phyloP scores from a whole-genome alignment of 2,329 filamentous ascomycete genomes.

The Drechmeria coniospora region DNA sequence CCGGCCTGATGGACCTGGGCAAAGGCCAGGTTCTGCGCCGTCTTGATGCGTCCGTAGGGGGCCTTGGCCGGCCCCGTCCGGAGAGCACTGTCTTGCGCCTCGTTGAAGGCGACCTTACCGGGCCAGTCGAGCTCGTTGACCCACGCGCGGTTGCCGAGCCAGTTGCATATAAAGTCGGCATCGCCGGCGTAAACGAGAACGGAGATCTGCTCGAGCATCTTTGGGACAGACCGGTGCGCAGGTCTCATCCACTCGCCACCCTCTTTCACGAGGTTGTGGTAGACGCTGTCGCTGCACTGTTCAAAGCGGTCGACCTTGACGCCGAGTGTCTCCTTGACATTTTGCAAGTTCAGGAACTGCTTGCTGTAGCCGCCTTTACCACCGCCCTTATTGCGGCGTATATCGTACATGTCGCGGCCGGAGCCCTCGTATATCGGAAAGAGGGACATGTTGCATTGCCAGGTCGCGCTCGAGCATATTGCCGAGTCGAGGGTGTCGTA shows the following conservation, averaged over 20 bases:
- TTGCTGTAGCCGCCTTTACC: constrained; percentile 80
- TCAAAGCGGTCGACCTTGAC: constrained; percentile 79
- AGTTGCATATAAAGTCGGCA: constrained; percentile 86
- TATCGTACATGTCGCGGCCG: constrained; percentile 85
- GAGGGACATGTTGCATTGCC: constrained; percentile 95
- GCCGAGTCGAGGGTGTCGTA: constrained; percentile 81
- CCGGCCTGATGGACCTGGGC: constrained; percentile 76
- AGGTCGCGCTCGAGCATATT: constrained; percentile 81
- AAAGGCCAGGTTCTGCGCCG: constrained; percentile 83
- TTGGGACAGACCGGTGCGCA: constrained; percentile 77
- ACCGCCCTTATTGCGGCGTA: constrained; percentile 77
- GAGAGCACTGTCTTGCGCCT: constrained; percentile 54
- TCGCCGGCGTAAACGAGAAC: constrained; percentile 88
- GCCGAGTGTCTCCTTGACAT: constrained; percentile 75
- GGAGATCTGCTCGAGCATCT: constrained; percentile 76
- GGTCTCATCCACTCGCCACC: constrained; percentile 99
- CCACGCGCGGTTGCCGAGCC: constrained; percentile 96
- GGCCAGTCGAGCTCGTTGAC: constrained; percentile 84
- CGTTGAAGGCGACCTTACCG: constrained; percentile 66
- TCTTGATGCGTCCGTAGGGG: constrained; percentile 63
- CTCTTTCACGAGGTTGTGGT: constrained; percentile 71
- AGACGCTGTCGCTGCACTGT: constrained; percentile 94
- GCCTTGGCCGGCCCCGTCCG: constrained; percentile 30
- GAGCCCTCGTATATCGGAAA: constrained; percentile 85
- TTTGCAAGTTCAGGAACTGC: constrained; percentile 67